Base-by-base conservation (phyloP, 2,329 filamentous ascomycete species). In the Colletotrichum graminicola region DNA sequence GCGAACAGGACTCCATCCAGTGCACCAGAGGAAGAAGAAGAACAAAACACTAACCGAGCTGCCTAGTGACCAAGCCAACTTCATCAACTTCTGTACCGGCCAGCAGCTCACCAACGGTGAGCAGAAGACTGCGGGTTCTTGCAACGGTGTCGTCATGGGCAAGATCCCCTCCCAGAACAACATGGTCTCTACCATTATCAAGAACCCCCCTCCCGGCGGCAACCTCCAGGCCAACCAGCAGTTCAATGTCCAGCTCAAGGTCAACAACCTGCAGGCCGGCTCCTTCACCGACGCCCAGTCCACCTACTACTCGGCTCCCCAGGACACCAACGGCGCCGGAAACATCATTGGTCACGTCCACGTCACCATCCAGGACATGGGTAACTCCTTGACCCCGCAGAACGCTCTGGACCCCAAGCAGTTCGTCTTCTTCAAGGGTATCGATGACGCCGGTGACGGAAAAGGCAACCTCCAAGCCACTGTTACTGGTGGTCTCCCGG, bases 341-440 rank as follows among this genome's bases (percentile, higher is more conserved):
- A 78, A 83, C 47, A 82, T 90, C 74, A 85, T 90, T 56, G 89
- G 89, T 14, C 89, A 90, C 80, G 87, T 87, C 3, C 89, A 90
- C 78, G 81, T 90, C 67, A 88, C 86, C 32, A 81, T 90, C 55
- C 89, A 91, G 79, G 82, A 87, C 73, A 81, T 87, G 59, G 89
- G 88, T 62, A 79, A 79, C 77, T 80, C 78, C 29, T 76, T 87
- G 75, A 88, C 85, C 77, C 88, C 89, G 12, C 81, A 76, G 11
- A 75, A 78, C n/a, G 84, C 89, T 36, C 84, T 88, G 7, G 85
- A 90, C 73, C 83, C 89, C 41, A 79, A 77, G 29, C 79, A 84
- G 76, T 91, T 88, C 74, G 87, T 82, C 76, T 91, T 91, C 79
- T 91, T 91, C 86, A 91, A 91, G 84, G 89, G 89, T 72, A 89